Percentiles rank a stretch among this genome's conserved stretches.
phyloP scores from a whole-genome alignment of 1,284 basidiomycete species.

The Coniferiporia weirii region DNA sequence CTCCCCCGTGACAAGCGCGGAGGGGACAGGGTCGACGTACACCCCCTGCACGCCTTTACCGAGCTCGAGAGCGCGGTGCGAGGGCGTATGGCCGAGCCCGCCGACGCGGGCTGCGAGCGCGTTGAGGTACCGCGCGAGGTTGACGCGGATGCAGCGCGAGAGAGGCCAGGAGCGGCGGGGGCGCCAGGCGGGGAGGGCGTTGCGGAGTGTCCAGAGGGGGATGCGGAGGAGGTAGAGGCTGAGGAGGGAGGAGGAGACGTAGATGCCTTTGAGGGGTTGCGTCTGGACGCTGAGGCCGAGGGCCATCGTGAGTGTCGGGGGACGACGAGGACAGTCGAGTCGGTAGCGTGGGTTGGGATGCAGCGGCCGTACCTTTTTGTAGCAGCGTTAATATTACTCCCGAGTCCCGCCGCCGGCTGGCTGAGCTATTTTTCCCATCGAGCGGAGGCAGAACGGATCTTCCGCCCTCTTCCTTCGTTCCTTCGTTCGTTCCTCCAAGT shows the following conservation, averaged over 20 bases:
- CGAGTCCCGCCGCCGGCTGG: no score
- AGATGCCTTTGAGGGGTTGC: constrained; percentile 14
- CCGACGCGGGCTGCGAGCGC: neutral
- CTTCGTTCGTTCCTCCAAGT: no score
- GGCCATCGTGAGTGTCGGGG: neutral
- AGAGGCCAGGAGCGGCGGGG: constrained; percentile 13
- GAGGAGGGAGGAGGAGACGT: neutral
- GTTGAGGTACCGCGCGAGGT: neutral
- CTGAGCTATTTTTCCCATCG: no score
- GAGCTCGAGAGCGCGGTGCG: constrained; percentile 6
- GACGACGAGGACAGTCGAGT: neutral
- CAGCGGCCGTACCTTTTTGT: no score
- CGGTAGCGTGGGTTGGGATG: neutral
- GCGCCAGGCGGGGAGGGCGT: constrained; percentile 13
- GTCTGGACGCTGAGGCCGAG: neutral
- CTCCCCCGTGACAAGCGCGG: constrained; percentile 41
- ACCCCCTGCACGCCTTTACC: constrained; percentile 27
- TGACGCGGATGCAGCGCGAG: constrained; percentile 3
- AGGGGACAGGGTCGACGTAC: constrained; percentile 44
- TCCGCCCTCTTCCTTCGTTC: no score
- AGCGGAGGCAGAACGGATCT: no score
- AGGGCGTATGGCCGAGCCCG: constrained; percentile 1
- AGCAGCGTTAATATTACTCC: no score
- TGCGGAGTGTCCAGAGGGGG: constrained; percentile 10
- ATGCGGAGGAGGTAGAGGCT: neutral